phyloP scores from a whole-genome alignment of 1,139 yeast genomes.

The Lodderomyces orthopsilosis region DNA sequence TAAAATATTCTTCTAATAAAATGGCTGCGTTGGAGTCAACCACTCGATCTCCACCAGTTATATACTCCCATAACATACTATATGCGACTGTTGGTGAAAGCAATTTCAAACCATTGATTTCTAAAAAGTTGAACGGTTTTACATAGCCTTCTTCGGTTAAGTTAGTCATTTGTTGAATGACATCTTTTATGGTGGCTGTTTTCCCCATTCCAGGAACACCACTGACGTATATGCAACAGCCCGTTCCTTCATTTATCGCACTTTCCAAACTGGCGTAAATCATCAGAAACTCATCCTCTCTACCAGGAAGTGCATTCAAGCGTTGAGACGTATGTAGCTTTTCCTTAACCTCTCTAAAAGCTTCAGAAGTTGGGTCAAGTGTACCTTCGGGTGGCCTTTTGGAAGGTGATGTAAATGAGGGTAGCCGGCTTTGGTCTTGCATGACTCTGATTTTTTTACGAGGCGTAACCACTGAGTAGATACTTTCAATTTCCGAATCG shows the following conservation, averaged over 20 bases:
- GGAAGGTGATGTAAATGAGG: constrained; percentile 28
- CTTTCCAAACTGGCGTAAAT: constrained; percentile 70
- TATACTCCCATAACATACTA: constrained; percentile 74
- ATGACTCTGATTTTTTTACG: constrained; percentile 14
- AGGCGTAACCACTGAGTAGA: constrained; percentile 13
- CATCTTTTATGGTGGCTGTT: constrained; percentile 90
- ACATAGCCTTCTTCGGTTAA: constrained; percentile 46
- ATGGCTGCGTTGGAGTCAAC: constrained; percentile 61
- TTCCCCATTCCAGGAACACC: constrained; percentile 99
- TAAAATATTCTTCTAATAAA: constrained; percentile 38
- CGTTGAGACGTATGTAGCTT: constrained; percentile 64
- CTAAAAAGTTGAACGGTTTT: constrained; percentile 67
- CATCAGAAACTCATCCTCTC: constrained; percentile 82
- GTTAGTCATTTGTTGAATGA: constrained; percentile 60
- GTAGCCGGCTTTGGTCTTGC: constrained; percentile 14
- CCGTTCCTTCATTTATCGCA: constrained; percentile 69
- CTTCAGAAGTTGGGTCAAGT: constrained; percentile 32
- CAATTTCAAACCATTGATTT: constrained; percentile 86
- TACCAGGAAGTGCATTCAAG: constrained; percentile 71
- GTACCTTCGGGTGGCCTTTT: constrained; percentile 24
- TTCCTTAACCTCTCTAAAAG: constrained; percentile 55
- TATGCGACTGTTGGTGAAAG: constrained; percentile 85
- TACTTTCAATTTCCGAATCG: constrained; percentile 9
- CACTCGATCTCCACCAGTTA: constrained; percentile 63
- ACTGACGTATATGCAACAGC: constrained; percentile 84